Percentiles rank a stretch among this genome's conserved stretches.
Evolutionary conservation across 2,329 filamentous ascomycete genomes (phyloP).

Genomic region (Stachybotrys echinatus): DNA sequence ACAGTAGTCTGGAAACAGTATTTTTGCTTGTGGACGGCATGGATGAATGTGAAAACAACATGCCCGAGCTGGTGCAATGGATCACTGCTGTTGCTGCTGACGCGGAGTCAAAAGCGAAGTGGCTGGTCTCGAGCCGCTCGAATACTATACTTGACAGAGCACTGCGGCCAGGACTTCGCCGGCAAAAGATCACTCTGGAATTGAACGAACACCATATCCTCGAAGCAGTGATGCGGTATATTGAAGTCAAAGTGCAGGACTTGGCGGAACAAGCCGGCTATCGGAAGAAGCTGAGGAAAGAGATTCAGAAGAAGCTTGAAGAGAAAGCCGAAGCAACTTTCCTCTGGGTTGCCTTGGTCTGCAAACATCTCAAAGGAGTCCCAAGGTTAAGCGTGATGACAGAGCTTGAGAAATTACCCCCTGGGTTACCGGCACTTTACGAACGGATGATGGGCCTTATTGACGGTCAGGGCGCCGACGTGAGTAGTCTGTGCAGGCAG

Average conservation of each 20-base stretch:
- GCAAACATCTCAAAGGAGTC: slow-evolving; percentile 6
- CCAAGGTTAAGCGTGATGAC: slow-evolving; percentile 6
- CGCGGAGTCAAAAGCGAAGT: slow-evolving; percentile 24
- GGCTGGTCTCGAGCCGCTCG: slow-evolving; percentile 36
- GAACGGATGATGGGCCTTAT: slow-evolving; percentile 30
- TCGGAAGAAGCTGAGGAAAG: neutral
- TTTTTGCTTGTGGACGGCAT: slow-evolving; percentile 40
- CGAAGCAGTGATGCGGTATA: slow-evolving; percentile 30
- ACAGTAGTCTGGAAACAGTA: slow-evolving; percentile 16
- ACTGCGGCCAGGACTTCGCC: slow-evolving; percentile 24
- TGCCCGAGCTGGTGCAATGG: slow-evolving; percentile 25
- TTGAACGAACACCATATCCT: slow-evolving; percentile 27
- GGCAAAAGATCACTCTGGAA: slow-evolving; percentile 24
- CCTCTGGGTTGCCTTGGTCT: slow-evolving; percentile 17
- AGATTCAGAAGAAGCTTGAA: slow-evolving; percentile 10
- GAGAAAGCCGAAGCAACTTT: slow-evolving; percentile 29
- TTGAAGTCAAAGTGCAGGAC: slow-evolving; percentile 23
- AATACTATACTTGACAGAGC: slow-evolving; percentile 18
- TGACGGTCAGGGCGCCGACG: slow-evolving; percentile 15
- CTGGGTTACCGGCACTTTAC: slow-evolving; percentile 30
- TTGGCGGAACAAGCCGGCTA: slow-evolving; percentile 15
- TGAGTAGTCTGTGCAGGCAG: slow-evolving; percentile 20
- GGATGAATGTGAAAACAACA: slow-evolving; percentile 32
- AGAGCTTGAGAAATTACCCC: slow-evolving; percentile 21
- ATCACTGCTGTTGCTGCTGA: slow-evolving; percentile 14